Conservation (phyloP, 257 asterid genomes). For the Scutellaria baicalensis region DNA sequence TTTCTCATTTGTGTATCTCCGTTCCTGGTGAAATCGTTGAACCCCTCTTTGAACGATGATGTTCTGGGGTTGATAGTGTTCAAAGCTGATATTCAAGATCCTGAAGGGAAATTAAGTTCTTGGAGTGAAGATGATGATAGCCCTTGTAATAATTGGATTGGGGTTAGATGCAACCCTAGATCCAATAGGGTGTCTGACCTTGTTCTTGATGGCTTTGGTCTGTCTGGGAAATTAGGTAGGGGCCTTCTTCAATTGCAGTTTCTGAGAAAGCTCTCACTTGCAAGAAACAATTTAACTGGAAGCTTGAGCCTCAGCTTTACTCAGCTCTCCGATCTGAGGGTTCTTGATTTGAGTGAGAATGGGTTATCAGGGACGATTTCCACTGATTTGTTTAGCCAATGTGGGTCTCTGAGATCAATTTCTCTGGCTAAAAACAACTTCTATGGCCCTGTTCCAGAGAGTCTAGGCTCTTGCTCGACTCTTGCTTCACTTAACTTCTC, state of each 20-base stretch:
- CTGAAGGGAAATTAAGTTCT: constrained; percentile 56
- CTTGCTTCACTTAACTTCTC: constrained; percentile 68
- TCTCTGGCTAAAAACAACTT: constrained; percentile 67
- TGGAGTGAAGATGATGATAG: constrained; percentile 92
- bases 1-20: constrained; percentile 31
- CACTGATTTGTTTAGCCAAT: constrained; percentile 64
- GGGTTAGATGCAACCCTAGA: constrained; percentile 81
- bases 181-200: constrained; percentile 91
- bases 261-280: constrained; percentile 69
- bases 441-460: constrained; percentile 67
- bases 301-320: constrained; percentile 56
- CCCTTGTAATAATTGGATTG: constrained; percentile 78
- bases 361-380: constrained; percentile 53
- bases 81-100: constrained; percentile 80
- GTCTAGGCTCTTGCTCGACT: constrained; percentile 65
- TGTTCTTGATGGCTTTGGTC: constrained; percentile 73
- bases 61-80: constrained; percentile 87
- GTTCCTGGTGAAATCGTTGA: constrained; percentile 33
- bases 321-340: constrained; percentile 61
- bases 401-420: constrained; percentile 71
- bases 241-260: constrained; percentile 79
- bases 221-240: constrained; percentile 79
- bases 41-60: constrained; percentile 85
- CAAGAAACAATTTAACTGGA: constrained; percentile 72
- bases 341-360: constrained; percentile 72